Evolutionary conservation across 192 early-diverging fungal genomes (phyloP), one percentile per base, ranked within the genome.

Genomic region (Backusella tarrabulga): DNA sequence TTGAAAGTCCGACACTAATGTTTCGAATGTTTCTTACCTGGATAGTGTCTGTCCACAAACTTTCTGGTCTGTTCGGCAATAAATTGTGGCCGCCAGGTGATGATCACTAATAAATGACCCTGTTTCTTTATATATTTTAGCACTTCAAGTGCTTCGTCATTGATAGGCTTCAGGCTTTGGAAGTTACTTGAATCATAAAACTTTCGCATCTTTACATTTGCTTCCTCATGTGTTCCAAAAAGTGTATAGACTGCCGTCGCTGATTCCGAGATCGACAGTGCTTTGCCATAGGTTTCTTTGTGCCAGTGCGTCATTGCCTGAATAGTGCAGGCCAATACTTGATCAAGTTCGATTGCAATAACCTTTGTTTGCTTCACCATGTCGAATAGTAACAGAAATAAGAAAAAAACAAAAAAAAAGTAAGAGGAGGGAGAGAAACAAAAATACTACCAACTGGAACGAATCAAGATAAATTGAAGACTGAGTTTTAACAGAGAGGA

Each of bases 131-230:
- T 76, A 77, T 86, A 81, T 70, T 84, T 85, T 41, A 90, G 76
- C 1, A 87, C 85, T 68, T 88, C 89, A 35, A 85, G 60, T 70
- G 86, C 86, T 34, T 83, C 77, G 34, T 83, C 81, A 50, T 88
- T 69, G 71, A 90, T 85, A 32, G 86, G 88, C 38, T 85, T 76
- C 60, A 90, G 82, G 34, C 85, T 84, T 8, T 78, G 72, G 52
- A 90, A 90, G 69, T 90, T 85, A 14, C 85, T 82, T 1, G 84
- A 85, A 41, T 85, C 81, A 46, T 89, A 90, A 46, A 90, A 90
- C 71, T 75, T 44, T 52, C 89, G 84, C 72, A 87, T 86, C 77
- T 90, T 90, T 26, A 78, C 68, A 42, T 83, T 84, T 6, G 87
- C 77, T 67, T 88, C 87, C 78, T 86, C 87, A 14, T 80, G 80